Evolutionary conservation across 2,329 filamentous ascomycete species (phyloP).

Genomic region (Exophiala bonariae): DNA sequence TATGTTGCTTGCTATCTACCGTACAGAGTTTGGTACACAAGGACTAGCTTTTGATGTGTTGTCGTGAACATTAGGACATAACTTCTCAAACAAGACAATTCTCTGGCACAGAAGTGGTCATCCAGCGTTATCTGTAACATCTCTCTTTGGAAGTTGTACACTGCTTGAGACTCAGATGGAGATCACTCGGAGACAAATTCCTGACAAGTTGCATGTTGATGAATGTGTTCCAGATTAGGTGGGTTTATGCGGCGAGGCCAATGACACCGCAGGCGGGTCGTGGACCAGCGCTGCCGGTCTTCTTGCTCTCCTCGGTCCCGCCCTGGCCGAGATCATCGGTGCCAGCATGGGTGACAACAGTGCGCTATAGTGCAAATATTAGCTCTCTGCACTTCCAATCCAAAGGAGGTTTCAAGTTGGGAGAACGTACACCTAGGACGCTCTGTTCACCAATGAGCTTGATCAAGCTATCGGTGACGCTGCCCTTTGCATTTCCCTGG

Average conservation of each 20-base stretch:
- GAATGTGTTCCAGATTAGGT: not conserved
- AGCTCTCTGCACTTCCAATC: not conserved
- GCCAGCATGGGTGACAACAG: conserved; percentile 89
- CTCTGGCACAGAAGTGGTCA: too few relatives aligned
- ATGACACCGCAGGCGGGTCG: conserved; percentile 97
- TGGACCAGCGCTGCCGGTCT: conserved; percentile 92
- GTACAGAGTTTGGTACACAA: too few relatives aligned
- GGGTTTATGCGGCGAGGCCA: conserved; percentile 63
- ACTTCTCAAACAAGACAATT: not conserved
- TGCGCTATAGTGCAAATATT: conserved; percentile 62
- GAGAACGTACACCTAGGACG: conserved; percentile 75
- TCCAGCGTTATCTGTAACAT: too few relatives aligned
- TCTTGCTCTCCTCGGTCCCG: conserved; percentile 90
- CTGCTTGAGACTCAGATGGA: too few relatives aligned
- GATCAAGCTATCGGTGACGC: conserved; percentile 75
- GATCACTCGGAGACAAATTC: not conserved
- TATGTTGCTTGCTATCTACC: too few relatives aligned
- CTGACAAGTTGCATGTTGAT: not conserved
- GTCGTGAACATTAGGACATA: not conserved
- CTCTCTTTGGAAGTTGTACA: too few relatives aligned
- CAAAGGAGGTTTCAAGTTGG: not conserved
- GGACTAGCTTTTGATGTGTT: not conserved
- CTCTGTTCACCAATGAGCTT: conserved; percentile 97
- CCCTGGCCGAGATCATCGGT: conserved; percentile 97
- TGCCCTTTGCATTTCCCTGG: conserved; percentile 86